A percentile compares a stretch with the other conserved stretches of the same genome.
Evolutionary conservation across 805 yeast genomes (phyloP).

Genomic region (Naumovozyma baii): DNA sequence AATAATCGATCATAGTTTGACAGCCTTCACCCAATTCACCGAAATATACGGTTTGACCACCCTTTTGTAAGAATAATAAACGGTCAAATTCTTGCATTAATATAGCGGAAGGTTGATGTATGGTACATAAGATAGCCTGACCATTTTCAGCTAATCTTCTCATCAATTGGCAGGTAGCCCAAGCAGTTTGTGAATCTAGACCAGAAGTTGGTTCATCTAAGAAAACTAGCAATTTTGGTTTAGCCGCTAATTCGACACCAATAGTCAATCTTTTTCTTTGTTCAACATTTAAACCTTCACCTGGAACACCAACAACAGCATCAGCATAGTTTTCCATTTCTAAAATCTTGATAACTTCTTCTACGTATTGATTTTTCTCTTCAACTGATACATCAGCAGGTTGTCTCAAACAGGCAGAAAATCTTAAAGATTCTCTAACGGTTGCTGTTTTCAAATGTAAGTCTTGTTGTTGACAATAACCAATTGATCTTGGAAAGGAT

Average conservation of each 20-base stretch:
- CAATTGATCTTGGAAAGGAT: constrained; percentile 54
- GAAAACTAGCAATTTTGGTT: constrained; percentile 49
- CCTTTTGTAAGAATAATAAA: constrained; percentile 55
- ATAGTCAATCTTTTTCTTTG: constrained; percentile 54
- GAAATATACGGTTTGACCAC: constrained; percentile 68
- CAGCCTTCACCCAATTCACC: constrained; percentile 59
- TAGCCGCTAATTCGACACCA: constrained; percentile 60
- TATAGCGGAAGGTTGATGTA: constrained; percentile 80
- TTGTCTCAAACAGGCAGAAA: constrained; percentile 61
- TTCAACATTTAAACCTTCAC: constrained; percentile 58
- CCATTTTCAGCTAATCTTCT: constrained; percentile 50
- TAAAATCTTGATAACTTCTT: constrained; percentile 49
- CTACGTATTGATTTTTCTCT: constrained; percentile 59
- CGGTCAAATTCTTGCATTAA: constrained; percentile 71
- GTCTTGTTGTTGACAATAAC: constrained; percentile 74
- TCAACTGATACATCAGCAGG: constrained; percentile 40
- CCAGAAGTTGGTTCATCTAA: constrained; percentile 66
- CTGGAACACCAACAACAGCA: constrained; percentile 66
- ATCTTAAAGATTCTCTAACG: constrained; percentile 61
- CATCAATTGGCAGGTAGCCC: constrained; percentile 55
- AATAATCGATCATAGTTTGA: constrained; percentile 49
- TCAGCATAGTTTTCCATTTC: constrained; percentile 59
- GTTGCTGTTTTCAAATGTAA: constrained; percentile 56
- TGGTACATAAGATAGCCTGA: constrained; percentile 62
- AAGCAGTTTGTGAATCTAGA: constrained; percentile 58